Evolutionary conservation across 1,284 basidiomycete species (phyloP).

Genomic region (Garcileccinum viscosum): DNA sequence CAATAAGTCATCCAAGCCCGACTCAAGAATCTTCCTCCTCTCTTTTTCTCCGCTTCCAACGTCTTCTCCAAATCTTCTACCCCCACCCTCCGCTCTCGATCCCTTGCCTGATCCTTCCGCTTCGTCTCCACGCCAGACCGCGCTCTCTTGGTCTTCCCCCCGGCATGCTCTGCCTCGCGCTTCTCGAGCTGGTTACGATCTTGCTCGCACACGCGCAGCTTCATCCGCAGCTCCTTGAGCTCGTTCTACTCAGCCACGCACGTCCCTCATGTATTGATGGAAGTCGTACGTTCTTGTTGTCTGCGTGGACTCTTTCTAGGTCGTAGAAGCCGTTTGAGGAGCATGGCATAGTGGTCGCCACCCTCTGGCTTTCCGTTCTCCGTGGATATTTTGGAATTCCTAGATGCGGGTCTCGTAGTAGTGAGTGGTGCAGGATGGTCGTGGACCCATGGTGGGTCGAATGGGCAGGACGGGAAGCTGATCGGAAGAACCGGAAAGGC

Average conservation of each 20-base stretch:
- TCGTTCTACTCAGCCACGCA: constrained; percentile 60
- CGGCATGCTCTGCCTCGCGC: constrained; percentile 58
- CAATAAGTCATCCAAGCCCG: constrained; percentile 45
- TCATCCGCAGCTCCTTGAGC: constrained; percentile 64
- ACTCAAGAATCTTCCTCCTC: constrained; percentile 54
- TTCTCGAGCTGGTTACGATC: constrained; percentile 57
- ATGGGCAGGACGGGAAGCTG: too few relatives aligned
- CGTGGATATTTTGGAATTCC: constrained; percentile 16
- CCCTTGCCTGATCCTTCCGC: constrained; percentile 58
- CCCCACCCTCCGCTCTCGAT: constrained; percentile 57
- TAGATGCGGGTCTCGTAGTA: constrained; percentile 12
- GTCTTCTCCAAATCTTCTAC: constrained; percentile 64
- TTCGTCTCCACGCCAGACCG: constrained; percentile 55
- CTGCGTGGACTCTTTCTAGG: constrained; percentile 65
- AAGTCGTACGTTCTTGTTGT: constrained; percentile 64
- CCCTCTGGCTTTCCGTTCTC: constrained; percentile 14
- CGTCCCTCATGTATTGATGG: constrained; percentile 41
- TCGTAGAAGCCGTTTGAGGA: constrained; percentile 74
- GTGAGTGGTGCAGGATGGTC: constrained; percentile 13
- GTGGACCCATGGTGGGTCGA: constrained; percentile 24
- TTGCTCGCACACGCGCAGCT: constrained; percentile 65
- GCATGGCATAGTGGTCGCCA: constrained; percentile 54
- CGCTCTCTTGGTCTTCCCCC: constrained; percentile 59
- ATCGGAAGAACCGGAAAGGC: too few relatives aligned
- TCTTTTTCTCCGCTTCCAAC: constrained; percentile 55